Conservation (phyloP, 1,139 yeast species). For the Magnusiomyces starmeri region DNA sequence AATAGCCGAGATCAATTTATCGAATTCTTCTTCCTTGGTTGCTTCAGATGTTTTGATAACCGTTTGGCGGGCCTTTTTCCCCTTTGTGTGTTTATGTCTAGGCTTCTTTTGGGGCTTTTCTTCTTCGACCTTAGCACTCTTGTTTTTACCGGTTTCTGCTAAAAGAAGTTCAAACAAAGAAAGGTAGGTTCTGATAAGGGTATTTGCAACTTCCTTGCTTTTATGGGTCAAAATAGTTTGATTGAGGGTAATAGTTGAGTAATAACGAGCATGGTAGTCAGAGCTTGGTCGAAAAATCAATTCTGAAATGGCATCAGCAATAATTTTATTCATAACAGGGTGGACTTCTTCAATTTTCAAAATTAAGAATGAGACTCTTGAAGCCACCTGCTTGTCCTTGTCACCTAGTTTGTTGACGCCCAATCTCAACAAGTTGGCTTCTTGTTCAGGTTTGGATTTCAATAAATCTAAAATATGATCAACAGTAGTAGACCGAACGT, state of each 20-base stretch:
- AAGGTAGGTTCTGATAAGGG: conserved; percentile 75
- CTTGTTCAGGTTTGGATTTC: conserved; percentile 91
- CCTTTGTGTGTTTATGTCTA: conserved; percentile 33
- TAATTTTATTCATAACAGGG: conserved; percentile 87
- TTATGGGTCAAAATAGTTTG: conserved; percentile 81
- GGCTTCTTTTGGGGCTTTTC: conserved; percentile 39
- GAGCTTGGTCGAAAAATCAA: conserved; percentile 65
- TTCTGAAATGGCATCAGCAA: conserved; percentile 75
- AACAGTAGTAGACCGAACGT: conserved; percentile 73
- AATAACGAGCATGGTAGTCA: conserved; percentile 84
- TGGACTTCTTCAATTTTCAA: conserved; percentile 82
- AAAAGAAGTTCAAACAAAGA: conserved; percentile 78
- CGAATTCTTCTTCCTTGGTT: conserved; percentile 71
- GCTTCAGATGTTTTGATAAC: conserved; percentile 58
- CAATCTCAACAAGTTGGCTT: conserved; percentile 76
- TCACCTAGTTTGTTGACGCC: conserved; percentile 96
- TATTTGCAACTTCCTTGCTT: conserved; percentile 74
- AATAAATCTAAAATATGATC: conserved; percentile 73
- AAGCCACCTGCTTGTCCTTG: conserved; percentile 79
- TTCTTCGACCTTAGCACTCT: conserved; percentile 28
- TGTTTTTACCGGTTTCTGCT: conserved; percentile 55
- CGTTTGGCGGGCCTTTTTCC: conserved; percentile 47
- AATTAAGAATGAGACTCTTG: conserved; percentile 77
- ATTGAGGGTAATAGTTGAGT: conserved; percentile 78
- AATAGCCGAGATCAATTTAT: conserved; percentile 81